Base-by-base conservation (phyloP, 192 early-diverging fungal genomes). In the Diversispora eburnea region DNA sequence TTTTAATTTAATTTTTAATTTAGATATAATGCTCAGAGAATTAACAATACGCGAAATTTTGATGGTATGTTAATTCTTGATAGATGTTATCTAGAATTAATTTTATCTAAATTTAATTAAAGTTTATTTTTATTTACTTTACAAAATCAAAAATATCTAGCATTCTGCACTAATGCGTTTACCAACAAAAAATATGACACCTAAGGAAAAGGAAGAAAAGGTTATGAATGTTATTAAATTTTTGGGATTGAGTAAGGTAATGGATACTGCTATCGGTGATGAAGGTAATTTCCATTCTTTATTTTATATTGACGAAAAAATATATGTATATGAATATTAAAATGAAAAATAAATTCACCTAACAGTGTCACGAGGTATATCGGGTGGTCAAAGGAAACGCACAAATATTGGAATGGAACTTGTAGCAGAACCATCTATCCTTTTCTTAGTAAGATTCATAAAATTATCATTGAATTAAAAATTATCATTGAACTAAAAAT, bases 111-210 rank as follows among this genome's bases (percentile, higher is more conserved):
- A 20, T 22, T 58, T 17, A 56, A 17, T 12, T 17, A 15, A 15
- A 17, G 48, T 49, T 49, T 17, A 17, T 8, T 15, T 56, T 56
- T n/a, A 22, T n/a, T 56, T 58, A 22, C 22, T 65, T 49, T 48
- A 19, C 7, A 25, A 8, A 47, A 20, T 47, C n/a, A 0, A 43
- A 65, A 65, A 39, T 63, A 33, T 33, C n/a, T 63, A 63, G 73
- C 88, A 91, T 71, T 89, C 89, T 7, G 90, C 90, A 2, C 73
- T 83, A 41, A 91, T 88, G 89, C 79, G 90, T 0, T 76, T 91
- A 42, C 88, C 89, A 1, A 60, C 77, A 13, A 68, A 76, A 7
- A 48, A n/a, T n/a, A n/a, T 79, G 20, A 60, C 25, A 17, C 63
- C 65, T 8, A 4, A 62, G 8, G 58, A 77, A 10, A 85, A 83